These are phyloP conservation scores for Xylaria scruposa DNA, from an alignment of 495 filamentous ascomycete species.

Conservation along the genomic window DNA sequence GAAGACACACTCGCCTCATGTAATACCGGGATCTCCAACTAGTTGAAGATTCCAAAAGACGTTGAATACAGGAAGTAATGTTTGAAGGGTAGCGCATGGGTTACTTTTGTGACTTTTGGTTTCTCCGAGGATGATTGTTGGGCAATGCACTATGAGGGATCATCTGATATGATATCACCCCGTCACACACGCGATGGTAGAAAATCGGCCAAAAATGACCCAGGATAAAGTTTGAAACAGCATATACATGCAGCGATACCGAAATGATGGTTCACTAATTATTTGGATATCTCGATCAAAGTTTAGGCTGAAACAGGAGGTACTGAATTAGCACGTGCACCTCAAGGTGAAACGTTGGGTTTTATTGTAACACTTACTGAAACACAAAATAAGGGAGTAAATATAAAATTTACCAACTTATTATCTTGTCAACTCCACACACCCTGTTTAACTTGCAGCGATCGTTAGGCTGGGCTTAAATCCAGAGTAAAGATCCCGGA, in stretches of 20 bases:
- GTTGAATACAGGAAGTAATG: neutral
- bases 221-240: too few species aligned
- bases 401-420: neutral
- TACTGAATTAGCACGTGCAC: too few species aligned
- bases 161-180: neutral
- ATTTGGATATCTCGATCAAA: too few species aligned
- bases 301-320: too few species aligned
- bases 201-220: neutral
- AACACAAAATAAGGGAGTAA: neutral
- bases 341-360: too few species aligned
- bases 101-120: neutral
- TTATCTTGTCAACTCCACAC: neutral
- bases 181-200: neutral
- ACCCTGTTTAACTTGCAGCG: neutral
- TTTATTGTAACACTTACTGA: too few species aligned
- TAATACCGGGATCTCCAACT: conserved; percentile 11
- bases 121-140: neutral
- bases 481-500: neutral
- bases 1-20: conserved; percentile 4
- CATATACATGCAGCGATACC: too few species aligned
- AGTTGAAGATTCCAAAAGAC: neutral
- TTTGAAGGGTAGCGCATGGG: neutral
- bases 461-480: too few species aligned
- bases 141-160: too few species aligned
- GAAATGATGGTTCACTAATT: too few species aligned